Evolutionary conservation across 108 stramenopile species (phyloP).

Genomic region (Pseudonitzschia delicatissima): DNA sequence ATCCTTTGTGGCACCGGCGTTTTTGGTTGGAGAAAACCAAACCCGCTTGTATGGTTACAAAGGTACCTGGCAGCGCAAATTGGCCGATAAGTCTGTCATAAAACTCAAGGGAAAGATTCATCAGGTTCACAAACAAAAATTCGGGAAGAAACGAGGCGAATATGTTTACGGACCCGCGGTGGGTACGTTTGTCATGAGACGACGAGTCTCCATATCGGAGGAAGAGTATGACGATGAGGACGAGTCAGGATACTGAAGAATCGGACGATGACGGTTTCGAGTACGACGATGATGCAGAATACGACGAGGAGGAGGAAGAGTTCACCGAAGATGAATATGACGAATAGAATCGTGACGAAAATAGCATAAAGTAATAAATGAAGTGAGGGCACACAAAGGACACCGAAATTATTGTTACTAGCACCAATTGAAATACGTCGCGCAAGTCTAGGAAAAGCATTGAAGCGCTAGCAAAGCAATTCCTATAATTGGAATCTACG

Average conservation of each 20-base stretch:
- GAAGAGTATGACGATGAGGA: slow-evolving; percentile 11
- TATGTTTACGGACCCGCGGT: slow-evolving; percentile 20
- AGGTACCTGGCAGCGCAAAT: slow-evolving; percentile 43
- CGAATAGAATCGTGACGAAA: slow-evolving; percentile 16
- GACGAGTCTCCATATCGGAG: slow-evolving; percentile 22
- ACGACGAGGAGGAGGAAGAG: slow-evolving; percentile 8
- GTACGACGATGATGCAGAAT: slow-evolving; percentile 17
- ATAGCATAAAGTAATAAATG: background rate
- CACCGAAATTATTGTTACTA: too few species aligned
- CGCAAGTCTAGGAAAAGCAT: too few species aligned
- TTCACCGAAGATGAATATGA: slow-evolving; percentile 8
- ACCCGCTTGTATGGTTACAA: slow-evolving; percentile 35
- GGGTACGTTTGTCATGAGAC: slow-evolving; percentile 53
- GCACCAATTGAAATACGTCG: too few species aligned
- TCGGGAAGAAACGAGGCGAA: slow-evolving; percentile 22
- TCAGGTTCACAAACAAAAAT: slow-evolving; percentile 26
- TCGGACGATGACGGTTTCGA: slow-evolving; percentile 27
- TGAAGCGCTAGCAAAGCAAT: too few species aligned
- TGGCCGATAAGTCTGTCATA: slow-evolving; percentile 44
- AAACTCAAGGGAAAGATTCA: slow-evolving; percentile 52
- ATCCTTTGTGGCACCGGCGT: slow-evolving; percentile 48
- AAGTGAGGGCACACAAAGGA: too few species aligned
- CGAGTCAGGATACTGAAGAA: slow-evolving; percentile 1
- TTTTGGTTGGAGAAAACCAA: slow-evolving; percentile 37
- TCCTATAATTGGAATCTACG: too few species aligned